A percentile compares a stretch with the other conserved stretches of the same genome.
These are phyloP conservation scores for Hymenoscyphus albidus DNA, from an alignment of 2,329 filamentous ascomycete genomes.

Conservation along the genomic window DNA sequence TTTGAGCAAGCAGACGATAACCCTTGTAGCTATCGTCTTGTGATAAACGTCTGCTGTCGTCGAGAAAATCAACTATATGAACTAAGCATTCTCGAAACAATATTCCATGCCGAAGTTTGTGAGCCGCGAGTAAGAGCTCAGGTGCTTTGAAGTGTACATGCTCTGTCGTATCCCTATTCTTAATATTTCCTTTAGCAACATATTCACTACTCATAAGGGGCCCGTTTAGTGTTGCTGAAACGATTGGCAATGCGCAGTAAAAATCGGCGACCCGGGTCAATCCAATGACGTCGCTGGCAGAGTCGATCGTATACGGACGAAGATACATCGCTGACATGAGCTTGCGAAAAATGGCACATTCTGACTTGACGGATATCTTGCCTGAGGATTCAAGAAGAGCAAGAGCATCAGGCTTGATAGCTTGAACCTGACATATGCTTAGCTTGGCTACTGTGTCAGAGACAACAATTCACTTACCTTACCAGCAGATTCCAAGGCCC, in stretches of 20 bases:
- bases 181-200: background rate
- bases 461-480: background rate
- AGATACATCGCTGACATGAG: background rate
- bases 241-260: slow-evolving; percentile 6
- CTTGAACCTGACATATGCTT: background rate
- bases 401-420: background rate
- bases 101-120: background rate
- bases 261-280: background rate
- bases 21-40: background rate
- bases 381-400: background rate
- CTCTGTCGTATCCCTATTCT: background rate
- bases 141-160: background rate
- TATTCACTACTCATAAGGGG: background rate
- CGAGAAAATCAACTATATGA: background rate
- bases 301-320: background rate
- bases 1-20: background rate
- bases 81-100: slow-evolving; percentile 1
- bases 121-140: background rate
- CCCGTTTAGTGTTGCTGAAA: background rate
- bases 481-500: background rate
- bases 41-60: background rate
- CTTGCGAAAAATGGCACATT: background rate
- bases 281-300: background rate
- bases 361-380: background rate
- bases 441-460: background rate